phyloP scores from a whole-genome alignment of 805 yeast genomes.

The Kregervanrija delftensis region DNA sequence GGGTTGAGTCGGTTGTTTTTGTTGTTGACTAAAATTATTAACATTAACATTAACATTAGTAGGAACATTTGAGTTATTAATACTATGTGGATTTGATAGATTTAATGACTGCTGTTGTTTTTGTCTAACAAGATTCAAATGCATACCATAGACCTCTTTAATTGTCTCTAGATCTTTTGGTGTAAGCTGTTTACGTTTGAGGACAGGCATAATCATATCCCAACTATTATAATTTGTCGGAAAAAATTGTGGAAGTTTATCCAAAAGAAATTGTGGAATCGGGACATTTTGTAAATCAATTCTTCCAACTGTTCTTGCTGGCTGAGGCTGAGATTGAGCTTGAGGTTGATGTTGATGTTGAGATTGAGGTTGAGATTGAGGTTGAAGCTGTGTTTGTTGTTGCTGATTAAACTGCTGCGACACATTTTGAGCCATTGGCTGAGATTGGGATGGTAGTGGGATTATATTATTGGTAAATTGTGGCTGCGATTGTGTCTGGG shows the following conservation, averaged over 20 bases:
- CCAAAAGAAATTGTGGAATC: constrained; percentile 62
- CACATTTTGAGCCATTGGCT: constrained; percentile 1
- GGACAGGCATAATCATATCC: constrained; percentile 66
- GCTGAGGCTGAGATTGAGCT: constrained; percentile 8
- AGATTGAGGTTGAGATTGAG: constrained; percentile 20
- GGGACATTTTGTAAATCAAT: constrained; percentile 54
- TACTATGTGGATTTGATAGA: too few species aligned
- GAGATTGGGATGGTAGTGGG: constrained; percentile 12
- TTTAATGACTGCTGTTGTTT: constrained; percentile 14
- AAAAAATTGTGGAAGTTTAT: constrained; percentile 57
- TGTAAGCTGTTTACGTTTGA: constrained; percentile 47
- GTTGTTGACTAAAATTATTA: constrained; percentile 16
- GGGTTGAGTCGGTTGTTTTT: constrained; percentile 3
- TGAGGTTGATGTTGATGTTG: constrained; percentile 14
- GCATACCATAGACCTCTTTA: constrained; percentile 61
- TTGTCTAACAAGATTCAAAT: constrained; percentile 47
- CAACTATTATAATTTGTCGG: constrained; percentile 79
- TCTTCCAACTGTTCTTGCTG: constrained; percentile 6
- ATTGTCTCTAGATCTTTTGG: constrained; percentile 51
- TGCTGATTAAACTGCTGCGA: constrained; percentile 4
- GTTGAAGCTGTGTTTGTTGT: constrained; percentile 9
- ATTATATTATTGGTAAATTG: constrained; percentile 14
- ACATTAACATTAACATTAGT: constrained; percentile 12
- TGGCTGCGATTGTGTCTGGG: constrained; percentile 19
- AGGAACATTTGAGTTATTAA: too few species aligned